Base-by-base conservation (phyloP, 148 eudicot genomes). In the Chenopodium formosanum region DNA sequence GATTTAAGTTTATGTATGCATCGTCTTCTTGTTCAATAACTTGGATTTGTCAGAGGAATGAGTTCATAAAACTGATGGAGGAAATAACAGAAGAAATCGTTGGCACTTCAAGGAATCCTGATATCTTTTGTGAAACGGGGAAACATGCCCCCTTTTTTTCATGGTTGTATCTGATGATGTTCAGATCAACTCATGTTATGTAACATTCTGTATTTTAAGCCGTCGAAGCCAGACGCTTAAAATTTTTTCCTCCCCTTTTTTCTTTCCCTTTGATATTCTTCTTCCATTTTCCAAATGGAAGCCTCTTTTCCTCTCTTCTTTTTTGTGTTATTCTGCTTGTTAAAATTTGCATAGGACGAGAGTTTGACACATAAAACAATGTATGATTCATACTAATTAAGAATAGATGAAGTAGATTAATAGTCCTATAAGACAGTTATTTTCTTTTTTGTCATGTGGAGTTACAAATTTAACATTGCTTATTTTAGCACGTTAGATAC, bases 101-200 rank as follows among this genome's bases (percentile, higher is more conserved):
- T 75, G 53, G 62, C 27, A 53, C 84, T 74, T 82, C 72, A 62
- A 79, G 70, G 70, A 66, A 64, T 66, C 83, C 9, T 32, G 46
- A 47, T 77, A 82, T 17, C 77, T 88, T 85, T 67, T 84, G 86
- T 69, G 84, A 53, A 75, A 70, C 79, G 84, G 79, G 81, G 22
- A 17, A 66, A 29, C 25, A 25, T 52, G 20, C 79, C 31, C 48
- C 20, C 17, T 83, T 88, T 90, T 92, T 92, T 87, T 78, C 93
- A 87, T 86, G 92, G 89, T 83, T 89, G 91, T 66, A 74, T 84
- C 87, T 83, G 81, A 80, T 47, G 50, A 65, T 65, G 72, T 56
- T 27, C 84, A 77, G 81, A 87, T 64, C 91, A 86, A 79, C 87
- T 83, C 92, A 91, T 91, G 92, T 87, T 87, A 74, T 86, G 83